Base-by-base conservation (phyloP, 371 early-diverging fungal species). In the Syncephalastrum monosporum region DNA sequence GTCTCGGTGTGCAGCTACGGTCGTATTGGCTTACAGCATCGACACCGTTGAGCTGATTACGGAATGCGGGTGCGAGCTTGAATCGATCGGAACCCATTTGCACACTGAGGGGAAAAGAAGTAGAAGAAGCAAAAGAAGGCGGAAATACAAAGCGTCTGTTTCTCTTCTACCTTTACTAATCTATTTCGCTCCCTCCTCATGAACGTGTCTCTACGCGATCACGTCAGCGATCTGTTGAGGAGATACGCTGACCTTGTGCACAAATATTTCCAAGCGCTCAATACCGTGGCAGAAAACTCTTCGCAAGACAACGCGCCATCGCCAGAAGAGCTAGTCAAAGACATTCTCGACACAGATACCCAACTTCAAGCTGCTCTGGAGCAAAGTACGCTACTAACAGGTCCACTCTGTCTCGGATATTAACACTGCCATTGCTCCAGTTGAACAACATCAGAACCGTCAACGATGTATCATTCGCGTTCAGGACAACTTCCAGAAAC, bases 361-460 rank as follows among this genome's bases (percentile, higher is more conserved):
- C 57, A 65, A 25, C 43, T 79, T 14, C 80, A 76, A 48, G 41
- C 62, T n/a, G 72, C 80, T 12, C 65, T 74, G 25, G 68, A 68
- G 24, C 65, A 68, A 19, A 75, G 80, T 79, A 74, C 50, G 48
- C 17, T 38, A 14, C 10, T 8, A 42, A 21, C 5, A 14, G 43
- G 25, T 55, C 17, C 29, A 44, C n/a, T 15, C 5, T 51, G 16
- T 21, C 42, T 51, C 16, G 5, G 42, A 17, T 13, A 29, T 17
- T 55, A 43, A 49, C 42, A 43, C 4, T 17, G 21, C 47, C 49
- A 29, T 53, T 29, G 25, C 49, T 43, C 15, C 46, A 79, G 80
- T 79, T 60, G 75, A 74, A 46, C 68, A 70, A 23, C 80, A 79
- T 55, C 80, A 79, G 52, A 52, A 57, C 42, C 72, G 69, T 17